Conservation (phyloP, 192 early-diverging fungal species). For the Coemansia sp. region DNA sequence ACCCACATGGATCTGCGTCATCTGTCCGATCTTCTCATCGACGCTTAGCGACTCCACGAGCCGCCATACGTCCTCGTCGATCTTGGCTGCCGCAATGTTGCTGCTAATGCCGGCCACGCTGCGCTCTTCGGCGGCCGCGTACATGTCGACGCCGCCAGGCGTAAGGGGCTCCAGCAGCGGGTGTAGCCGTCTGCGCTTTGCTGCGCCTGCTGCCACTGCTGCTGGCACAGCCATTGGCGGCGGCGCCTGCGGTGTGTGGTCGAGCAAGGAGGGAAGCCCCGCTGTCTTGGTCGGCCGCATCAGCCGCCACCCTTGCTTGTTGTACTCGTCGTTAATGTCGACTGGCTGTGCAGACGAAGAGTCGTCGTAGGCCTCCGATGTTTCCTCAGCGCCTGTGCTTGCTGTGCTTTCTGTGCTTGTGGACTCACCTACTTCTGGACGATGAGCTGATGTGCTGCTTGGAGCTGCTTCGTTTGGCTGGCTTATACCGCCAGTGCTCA, state of each 20-base stretch:
- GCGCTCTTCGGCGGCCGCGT: conserved; percentile 11
- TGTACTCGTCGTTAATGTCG: conserved; percentile 1
- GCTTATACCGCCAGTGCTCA: no score
- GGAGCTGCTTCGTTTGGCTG: background rate
- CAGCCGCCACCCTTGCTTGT: conserved; percentile 1
- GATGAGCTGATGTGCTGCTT: background rate
- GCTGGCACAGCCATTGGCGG: background rate
- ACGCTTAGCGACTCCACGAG: conserved; percentile 56
- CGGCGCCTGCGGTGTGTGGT: conserved; percentile 2
- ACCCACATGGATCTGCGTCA: conserved; percentile 65
- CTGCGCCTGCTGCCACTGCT: background rate
- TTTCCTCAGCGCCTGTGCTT: background rate
- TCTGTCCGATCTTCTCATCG: conserved; percentile 64
- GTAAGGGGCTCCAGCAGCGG: conserved; percentile 19
- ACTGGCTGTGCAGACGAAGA: background rate
- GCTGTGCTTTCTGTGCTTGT: background rate
- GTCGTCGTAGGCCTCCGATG: background rate
- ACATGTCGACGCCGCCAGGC: conserved; percentile 19
- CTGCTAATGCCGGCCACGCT: no score
- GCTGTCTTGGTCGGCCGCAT: conserved; percentile 32
- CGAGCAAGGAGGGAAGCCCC: conserved; percentile 25
- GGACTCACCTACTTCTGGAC: conserved; percentile 16
- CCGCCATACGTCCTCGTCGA: conserved; percentile 53
- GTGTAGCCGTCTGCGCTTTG: background rate
- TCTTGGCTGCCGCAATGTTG: conserved; percentile 18